Percentiles rank a stretch among this genome's conserved stretches.
These are phyloP conservation scores for Alternaria longipes DNA, from an alignment of 2,329 filamentous ascomycete species.

Conservation along the genomic window DNA sequence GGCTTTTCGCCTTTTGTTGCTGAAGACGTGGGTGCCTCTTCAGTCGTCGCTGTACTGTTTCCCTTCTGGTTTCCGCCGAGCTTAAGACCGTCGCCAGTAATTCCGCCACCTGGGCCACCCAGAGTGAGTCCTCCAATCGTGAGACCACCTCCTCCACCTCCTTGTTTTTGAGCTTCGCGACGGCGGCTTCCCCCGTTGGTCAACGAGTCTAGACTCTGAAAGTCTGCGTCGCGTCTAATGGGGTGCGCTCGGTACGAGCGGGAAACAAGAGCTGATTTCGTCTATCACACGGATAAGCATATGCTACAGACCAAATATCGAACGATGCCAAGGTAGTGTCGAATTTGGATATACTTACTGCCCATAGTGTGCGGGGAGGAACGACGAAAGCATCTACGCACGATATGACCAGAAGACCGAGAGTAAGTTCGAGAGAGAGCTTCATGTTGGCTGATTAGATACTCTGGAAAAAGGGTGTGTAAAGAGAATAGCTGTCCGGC, in stretches of 20 bases:
- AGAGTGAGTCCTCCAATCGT: slow-evolving; percentile 44
- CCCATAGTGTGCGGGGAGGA: slow-evolving; percentile 26
- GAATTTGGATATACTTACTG: slow-evolving; percentile 26
- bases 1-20: slow-evolving; percentile 14
- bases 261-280: slow-evolving; percentile 17
- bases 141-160: slow-evolving; percentile 29
- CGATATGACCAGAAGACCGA: slow-evolving; percentile 34
- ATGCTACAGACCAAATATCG: neutral
- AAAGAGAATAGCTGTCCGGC: slow-evolving; percentile 25
- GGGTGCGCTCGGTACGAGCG: slow-evolving; percentile 25
- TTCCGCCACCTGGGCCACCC: slow-evolving; percentile 41
- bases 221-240: slow-evolving; percentile 16
- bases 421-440: slow-evolving; percentile 25
- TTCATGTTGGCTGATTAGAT: slow-evolving; percentile 33
- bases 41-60: slow-evolving; percentile 17
- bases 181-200: slow-evolving; percentile 3
- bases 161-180: slow-evolving; percentile 17
- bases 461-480: neutral
- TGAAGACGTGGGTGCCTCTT: slow-evolving; percentile 9
- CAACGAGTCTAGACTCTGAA: slow-evolving; percentile 1
- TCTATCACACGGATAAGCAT: slow-evolving; percentile 15
- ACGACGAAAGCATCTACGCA: slow-evolving; percentile 33
- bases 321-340: neutral
- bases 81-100: slow-evolving; percentile 33
- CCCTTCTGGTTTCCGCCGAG: slow-evolving; percentile 26